Percentiles rank a stretch among this genome's conserved stretches.
Conservation (phyloP, 164 flowering plant species). For the Saururus chinensis region DNA sequence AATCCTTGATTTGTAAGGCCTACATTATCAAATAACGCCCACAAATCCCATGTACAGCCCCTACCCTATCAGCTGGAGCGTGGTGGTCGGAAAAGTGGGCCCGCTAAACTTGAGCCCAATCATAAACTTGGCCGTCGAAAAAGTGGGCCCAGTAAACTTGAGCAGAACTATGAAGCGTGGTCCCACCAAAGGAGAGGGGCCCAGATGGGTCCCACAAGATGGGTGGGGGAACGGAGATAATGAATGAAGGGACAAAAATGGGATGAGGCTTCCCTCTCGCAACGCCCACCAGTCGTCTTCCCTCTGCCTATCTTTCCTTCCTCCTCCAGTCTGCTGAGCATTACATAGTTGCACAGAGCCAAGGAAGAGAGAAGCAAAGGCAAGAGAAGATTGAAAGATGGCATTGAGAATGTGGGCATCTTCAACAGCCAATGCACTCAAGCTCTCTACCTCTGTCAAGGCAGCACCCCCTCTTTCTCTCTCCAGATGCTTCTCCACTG, state of each 20-base stretch:
- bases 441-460: slow-evolving; percentile 37
- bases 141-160: neutral
- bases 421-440: slow-evolving; percentile 85
- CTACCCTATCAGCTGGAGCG: too few relatives aligned
- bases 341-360: neutral
- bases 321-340: neutral
- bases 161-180: neutral
- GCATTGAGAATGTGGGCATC: slow-evolving; percentile 98
- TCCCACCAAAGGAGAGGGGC: neutral
- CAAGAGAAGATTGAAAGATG: slow-evolving; percentile 26
- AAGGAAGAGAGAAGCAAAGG: slow-evolving; percentile 5
- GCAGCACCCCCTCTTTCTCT: slow-evolving; percentile 37
- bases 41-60: too few relatives aligned
- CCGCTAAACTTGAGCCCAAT: too few relatives aligned
- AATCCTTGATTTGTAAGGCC: too few relatives aligned
- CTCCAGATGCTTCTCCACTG: slow-evolving; percentile 86
- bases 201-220: too few relatives aligned
- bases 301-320: neutral
- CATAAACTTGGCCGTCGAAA: neutral
- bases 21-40: too few relatives aligned
- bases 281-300: slow-evolving; percentile 51
- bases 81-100: too few relatives aligned
- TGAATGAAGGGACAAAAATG: neutral
- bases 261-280: slow-evolving; percentile 53
- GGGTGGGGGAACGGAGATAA: neutral